Percentiles rank a stretch among this genome's conserved stretches.
Evolutionary conservation across 2,329 filamentous ascomycete species (phyloP).

Genomic region (Dothideomycetes sp.): DNA sequence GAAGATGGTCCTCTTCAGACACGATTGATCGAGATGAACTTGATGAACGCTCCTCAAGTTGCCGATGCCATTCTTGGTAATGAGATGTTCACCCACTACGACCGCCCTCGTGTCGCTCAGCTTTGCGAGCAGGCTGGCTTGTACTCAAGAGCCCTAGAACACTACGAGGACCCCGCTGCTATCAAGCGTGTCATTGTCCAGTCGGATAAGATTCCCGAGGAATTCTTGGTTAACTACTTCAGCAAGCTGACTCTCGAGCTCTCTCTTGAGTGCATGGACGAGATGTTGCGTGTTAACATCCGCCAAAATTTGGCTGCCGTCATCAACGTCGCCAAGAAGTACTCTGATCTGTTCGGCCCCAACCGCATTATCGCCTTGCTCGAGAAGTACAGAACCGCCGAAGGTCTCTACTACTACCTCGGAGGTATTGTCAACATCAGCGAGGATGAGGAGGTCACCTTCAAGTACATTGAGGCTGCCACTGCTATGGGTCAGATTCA

Average conservation of each 20-base stretch:
- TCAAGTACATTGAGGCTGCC: slow-evolving; percentile 98
- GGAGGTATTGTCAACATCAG: slow-evolving; percentile 96
- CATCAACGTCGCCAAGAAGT: slow-evolving; percentile 93
- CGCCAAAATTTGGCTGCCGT: slow-evolving; percentile 93
- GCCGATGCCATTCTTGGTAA: slow-evolving; percentile 96
- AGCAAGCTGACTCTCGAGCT: slow-evolving; percentile 92
- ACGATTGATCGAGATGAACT: slow-evolving; percentile 92
- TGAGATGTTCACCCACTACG: slow-evolving; percentile 97
- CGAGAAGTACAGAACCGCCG: slow-evolving; percentile 94
- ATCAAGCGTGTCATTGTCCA: slow-evolving; percentile 87
- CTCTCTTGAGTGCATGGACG: slow-evolving; percentile 84
- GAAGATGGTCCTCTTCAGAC: slow-evolving; percentile 93
- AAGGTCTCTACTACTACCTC: slow-evolving; percentile 96
- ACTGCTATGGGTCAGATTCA: slow-evolving; percentile 88
- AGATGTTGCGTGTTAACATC: slow-evolving; percentile 94
- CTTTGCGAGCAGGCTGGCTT: slow-evolving; percentile 92
- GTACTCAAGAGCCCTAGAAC: slow-evolving; percentile 63
- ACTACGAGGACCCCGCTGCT: slow-evolving; percentile 80
- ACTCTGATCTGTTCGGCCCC: slow-evolving; percentile 88
- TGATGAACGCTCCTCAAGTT: slow-evolving; percentile 92
- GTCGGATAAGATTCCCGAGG: slow-evolving; percentile 76
- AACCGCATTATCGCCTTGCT: slow-evolving; percentile 82
- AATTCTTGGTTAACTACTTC: slow-evolving; percentile 90
- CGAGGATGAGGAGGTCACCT: slow-evolving; percentile 89
- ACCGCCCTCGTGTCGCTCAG: slow-evolving; percentile 77